These are phyloP conservation scores for Spathaspora arborariae DNA, from an alignment of 805 yeast species.

Conservation along the genomic window DNA sequence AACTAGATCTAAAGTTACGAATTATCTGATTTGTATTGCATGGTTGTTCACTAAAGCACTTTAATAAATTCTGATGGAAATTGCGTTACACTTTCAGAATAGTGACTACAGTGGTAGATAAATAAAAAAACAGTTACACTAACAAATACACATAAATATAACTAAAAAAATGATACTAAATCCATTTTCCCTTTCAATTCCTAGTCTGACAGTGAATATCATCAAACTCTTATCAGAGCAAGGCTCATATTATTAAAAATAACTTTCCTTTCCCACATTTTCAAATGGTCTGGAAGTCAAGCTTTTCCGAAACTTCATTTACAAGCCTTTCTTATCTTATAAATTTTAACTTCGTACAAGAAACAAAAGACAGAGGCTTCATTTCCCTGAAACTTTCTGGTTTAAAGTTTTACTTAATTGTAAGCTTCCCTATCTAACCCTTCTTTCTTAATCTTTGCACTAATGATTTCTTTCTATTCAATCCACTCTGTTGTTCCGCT, in stretches of 20 bases:
- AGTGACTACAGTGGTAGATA: not conserved
- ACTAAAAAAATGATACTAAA: not conserved
- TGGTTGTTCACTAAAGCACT: too few species aligned
- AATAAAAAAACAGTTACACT: not conserved
- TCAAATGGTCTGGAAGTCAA: not conserved
- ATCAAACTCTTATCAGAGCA: not conserved
- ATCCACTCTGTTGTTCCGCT: slow-evolving; percentile 37
- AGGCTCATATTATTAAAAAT: not conserved
- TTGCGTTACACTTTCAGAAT: too few species aligned
- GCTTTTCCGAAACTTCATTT: not conserved
- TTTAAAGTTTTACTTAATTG: too few species aligned
- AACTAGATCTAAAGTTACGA: too few species aligned
- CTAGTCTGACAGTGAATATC: not conserved
- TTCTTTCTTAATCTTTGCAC: slow-evolving; percentile 58
- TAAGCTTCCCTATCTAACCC: not conserved
- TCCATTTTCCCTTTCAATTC: not conserved
- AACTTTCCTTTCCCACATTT: not conserved
- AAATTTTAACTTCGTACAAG: too few species aligned
- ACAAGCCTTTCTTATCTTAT: not conserved
- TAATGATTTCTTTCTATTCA: slow-evolving; percentile 81
- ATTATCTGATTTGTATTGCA: too few species aligned
- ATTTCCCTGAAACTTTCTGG: too few species aligned
- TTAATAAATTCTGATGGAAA: too few species aligned
- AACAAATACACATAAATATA: not conserved
- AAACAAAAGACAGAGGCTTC: too few species aligned